A percentile compares a stretch with the other conserved stretches of the same genome.
Conservation (phyloP, 179 eudicot genomes). For the Corrigiola litoralis region DNA sequence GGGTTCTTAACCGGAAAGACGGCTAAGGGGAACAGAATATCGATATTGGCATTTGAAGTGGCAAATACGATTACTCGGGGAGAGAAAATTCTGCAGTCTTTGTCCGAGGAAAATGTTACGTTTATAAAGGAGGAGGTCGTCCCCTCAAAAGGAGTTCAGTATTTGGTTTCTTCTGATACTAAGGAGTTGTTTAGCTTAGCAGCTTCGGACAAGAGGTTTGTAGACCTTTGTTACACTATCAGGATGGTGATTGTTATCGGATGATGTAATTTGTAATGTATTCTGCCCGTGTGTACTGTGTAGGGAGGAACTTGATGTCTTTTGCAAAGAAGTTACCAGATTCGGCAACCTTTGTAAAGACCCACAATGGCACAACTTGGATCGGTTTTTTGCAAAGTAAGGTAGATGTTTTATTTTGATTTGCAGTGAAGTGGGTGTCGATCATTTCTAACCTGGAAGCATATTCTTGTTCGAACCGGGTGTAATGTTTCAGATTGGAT, state of each 20-base stretch:
- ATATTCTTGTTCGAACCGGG: conserved; percentile 7
- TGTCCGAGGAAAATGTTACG: conserved; percentile 25
- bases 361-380: conserved; percentile 89
- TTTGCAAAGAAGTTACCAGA: conserved; percentile 75
- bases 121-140: conserved; percentile 29
- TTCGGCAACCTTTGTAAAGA: conserved; percentile 93
- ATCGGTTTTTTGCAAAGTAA: conserved; percentile 73
- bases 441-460: conserved; percentile 12
- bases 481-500: conserved; percentile 56
- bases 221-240: background rate
- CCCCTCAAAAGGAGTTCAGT: conserved; percentile 28
- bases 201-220: conserved; percentile 29
- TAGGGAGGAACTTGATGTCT: conserved; percentile 76
- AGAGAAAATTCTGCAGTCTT: conserved; percentile 26
- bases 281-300: too few relatives aligned
- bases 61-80: conserved; percentile 33
- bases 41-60: conserved; percentile 34
- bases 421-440: background rate
- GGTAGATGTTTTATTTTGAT: conserved; percentile 27
- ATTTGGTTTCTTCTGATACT: conserved; percentile 24
- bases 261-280: too few relatives aligned
- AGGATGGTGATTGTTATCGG: too few relatives aligned
- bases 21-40: conserved; percentile 27
- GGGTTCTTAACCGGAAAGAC: conserved; percentile 31
- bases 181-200: conserved; percentile 16